phyloP scores from a whole-genome alignment of 2,329 filamentous ascomycete genomes.

The Epichloe coenophiala region DNA sequence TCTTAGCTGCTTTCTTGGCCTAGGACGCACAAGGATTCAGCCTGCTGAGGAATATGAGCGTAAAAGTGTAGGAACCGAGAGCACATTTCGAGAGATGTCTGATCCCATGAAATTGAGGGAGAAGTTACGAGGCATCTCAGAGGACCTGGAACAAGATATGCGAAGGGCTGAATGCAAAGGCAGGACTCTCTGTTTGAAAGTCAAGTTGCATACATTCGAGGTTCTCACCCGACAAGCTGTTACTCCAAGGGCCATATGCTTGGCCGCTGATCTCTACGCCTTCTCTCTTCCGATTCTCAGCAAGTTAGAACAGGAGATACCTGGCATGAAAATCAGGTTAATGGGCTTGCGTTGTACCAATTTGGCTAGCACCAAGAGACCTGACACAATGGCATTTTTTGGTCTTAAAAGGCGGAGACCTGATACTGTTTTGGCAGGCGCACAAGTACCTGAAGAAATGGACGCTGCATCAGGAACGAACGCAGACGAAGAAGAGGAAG shows the following conservation, averaged over 20 bases:
- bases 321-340: constrained; percentile 63
- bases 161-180: constrained; percentile 70
- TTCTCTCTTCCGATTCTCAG: constrained; percentile 69
- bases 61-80: constrained; percentile 89
- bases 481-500: constrained; percentile 44
- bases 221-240: constrained; percentile 73
- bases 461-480: constrained; percentile 17
- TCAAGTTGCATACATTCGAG: constrained; percentile 91
- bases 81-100: constrained; percentile 73
- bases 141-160: constrained; percentile 80
- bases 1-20: constrained; percentile 68
- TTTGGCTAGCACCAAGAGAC: constrained; percentile 73
- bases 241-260: constrained; percentile 55
- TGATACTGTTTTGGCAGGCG: constrained; percentile 8
- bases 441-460: constrained; percentile 13
- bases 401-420: constrained; percentile 35
- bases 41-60: constrained; percentile 82
- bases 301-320: constrained; percentile 74
- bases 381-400: constrained; percentile 67
- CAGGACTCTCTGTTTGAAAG: constrained; percentile 79
- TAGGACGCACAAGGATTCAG: constrained; percentile 73
- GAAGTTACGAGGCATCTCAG: constrained; percentile 68
- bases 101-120: constrained; percentile 54
- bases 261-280: constrained; percentile 72
- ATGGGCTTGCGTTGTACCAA: constrained; percentile 86